Conservation (phyloP, 345 rosid genomes). For the Brassica juncea region DNA sequence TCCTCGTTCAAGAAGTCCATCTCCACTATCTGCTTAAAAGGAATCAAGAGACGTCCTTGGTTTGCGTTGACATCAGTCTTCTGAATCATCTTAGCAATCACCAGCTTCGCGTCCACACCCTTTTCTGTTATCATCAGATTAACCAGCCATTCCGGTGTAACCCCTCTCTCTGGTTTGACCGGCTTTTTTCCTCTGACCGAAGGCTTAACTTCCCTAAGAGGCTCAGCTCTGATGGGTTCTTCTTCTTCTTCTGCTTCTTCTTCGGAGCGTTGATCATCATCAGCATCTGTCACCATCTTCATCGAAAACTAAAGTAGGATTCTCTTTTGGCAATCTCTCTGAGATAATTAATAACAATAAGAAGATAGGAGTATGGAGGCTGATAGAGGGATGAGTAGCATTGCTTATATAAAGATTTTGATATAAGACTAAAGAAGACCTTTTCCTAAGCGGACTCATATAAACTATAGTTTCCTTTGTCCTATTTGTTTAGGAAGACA, state of each 20-base stretch:
- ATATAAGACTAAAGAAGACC: background rate
- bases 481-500: background rate
- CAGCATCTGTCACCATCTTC: background rate
- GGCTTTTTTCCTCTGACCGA: background rate
- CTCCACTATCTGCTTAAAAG: background rate
- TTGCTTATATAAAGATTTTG: background rate
- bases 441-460: background rate
- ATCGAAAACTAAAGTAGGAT: background rate
- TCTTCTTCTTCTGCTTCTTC: background rate
- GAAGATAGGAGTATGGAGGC: background rate
- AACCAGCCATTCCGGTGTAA: slow-evolving; percentile 14
- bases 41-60: slow-evolving; percentile 5
- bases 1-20: background rate
- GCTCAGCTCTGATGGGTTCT: slow-evolving; percentile 5
- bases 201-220: background rate
- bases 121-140: background rate
- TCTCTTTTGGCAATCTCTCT: background rate
- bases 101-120: background rate
- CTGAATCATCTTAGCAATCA: background rate
- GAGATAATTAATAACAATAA: background rate
- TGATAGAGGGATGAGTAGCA: background rate
- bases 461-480: background rate
- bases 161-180: background rate
- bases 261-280: background rate
- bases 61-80: background rate